Conservation (phyloP, 2,329 filamentous ascomycete genomes). For the Stagonosporopsis chrysanthemi region DNA sequence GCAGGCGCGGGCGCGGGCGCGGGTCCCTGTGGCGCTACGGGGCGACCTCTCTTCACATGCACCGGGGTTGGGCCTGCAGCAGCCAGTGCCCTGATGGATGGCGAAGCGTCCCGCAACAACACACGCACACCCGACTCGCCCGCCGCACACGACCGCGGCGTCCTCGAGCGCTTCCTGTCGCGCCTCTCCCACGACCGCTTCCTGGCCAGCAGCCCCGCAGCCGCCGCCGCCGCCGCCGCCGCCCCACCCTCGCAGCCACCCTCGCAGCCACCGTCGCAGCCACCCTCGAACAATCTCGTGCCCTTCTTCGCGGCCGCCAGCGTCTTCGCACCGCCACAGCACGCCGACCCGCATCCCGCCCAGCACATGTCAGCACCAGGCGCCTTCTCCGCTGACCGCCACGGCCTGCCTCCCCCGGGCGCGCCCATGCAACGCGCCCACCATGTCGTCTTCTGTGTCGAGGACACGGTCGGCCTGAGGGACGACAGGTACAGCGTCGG, state of each 20-base stretch:
- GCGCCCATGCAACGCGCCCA: slow-evolving; percentile 26
- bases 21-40: too few relatives aligned
- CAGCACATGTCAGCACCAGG: background rate
- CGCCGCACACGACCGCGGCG: slow-evolving; percentile 7
- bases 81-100: slow-evolving; percentile 25
- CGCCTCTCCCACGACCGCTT: slow-evolving; percentile 35
- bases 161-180: slow-evolving; percentile 32
- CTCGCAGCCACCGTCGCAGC: slow-evolving; percentile 22
- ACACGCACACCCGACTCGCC: background rate
- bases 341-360: background rate
- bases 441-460: slow-evolving; percentile 47
- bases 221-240: slow-evolving; percentile 19
- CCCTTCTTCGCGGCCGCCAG: slow-evolving; percentile 35
- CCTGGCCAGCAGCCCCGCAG: slow-evolving; percentile 26
- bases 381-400: background rate
- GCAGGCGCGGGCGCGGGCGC: too few relatives aligned
- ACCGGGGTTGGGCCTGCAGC: slow-evolving; percentile 12
- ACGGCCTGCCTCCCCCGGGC: background rate
- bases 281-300: slow-evolving; percentile 26
- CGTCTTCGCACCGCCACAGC: slow-evolving; percentile 17
- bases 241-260: slow-evolving; percentile 22
- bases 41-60: slow-evolving; percentile 28
- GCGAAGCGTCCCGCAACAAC: slow-evolving; percentile 8
- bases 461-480: slow-evolving; percentile 54
- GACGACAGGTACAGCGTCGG: slow-evolving; percentile 52